Evolutionary conservation across 257 asterid species (phyloP).

Genomic region (Plectranthus barbatus): DNA sequence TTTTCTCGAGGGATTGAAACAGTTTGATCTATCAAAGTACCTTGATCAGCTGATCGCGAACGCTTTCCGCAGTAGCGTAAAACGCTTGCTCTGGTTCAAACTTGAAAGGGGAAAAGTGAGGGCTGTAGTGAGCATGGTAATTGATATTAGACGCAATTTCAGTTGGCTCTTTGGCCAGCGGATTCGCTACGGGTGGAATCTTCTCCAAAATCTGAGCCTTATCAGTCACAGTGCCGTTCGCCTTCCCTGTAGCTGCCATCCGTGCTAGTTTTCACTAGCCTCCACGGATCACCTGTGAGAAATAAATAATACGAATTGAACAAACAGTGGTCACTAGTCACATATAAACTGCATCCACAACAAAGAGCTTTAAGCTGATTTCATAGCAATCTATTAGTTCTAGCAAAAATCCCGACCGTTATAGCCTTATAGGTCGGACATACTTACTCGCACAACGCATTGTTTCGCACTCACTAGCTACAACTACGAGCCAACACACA

Average conservation of each 20-base stretch:
- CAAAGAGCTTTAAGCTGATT: background rate
- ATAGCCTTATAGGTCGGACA: background rate
- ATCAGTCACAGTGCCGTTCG: slow-evolving; percentile 23
- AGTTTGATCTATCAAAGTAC: slow-evolving; percentile 21
- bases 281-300: background rate
- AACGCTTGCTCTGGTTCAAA: slow-evolving; percentile 91
- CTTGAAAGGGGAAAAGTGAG: slow-evolving; percentile 90
- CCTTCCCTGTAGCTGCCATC: slow-evolving; percentile 43
- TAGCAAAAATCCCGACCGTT: background rate
- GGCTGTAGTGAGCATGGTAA: slow-evolving; percentile 80
- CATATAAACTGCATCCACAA: background rate
- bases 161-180: slow-evolving; percentile 48
- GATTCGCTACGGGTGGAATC: slow-evolving; percentile 63
- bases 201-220: slow-evolving; percentile 28
- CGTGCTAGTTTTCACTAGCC: slow-evolving; percentile 11
- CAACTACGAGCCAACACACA: background rate
- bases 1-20: background rate
- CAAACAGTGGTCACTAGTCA: background rate
- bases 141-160: slow-evolving; percentile 86
- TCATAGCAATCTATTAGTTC: background rate
- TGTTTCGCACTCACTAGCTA: background rate
- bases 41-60: slow-evolving; percentile 82
- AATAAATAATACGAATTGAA: background rate
- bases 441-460: background rate
- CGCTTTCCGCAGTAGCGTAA: slow-evolving; percentile 94